phyloP scores from a whole-genome alignment of 164 flowering plant species.

The Taxillus chinensis region DNA sequence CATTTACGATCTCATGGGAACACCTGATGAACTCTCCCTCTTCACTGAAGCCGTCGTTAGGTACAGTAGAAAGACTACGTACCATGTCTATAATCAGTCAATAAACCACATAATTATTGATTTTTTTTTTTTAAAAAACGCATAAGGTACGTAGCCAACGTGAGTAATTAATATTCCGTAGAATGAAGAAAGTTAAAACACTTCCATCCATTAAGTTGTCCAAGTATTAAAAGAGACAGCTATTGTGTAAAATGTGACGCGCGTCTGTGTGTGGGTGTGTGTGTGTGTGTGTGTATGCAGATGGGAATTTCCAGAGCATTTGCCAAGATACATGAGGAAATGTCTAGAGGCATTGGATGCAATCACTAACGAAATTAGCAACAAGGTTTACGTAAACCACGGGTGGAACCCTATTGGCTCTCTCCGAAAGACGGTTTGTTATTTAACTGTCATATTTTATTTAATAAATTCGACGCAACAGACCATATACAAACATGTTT shows the following conservation, averaged over 20 bases:
- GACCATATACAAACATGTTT: neutral
- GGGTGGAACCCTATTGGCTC: conserved; percentile 6
- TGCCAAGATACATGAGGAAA: conserved; percentile 12
- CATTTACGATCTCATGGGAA: conserved; percentile 49
- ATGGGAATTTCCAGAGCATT: conserved; percentile 22
- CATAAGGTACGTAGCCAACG: too few relatives aligned
- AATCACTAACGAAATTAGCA: conserved; percentile 8
- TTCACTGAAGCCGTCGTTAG: conserved; percentile 45
- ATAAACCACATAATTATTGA: too few relatives aligned
- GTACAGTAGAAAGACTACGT: conserved; percentile 11
- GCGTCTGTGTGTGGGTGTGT: neutral
- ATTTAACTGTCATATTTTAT: neutral
- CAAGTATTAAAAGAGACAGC: too few relatives aligned
- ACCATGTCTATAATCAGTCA: too few relatives aligned
- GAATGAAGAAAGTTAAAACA: too few relatives aligned
- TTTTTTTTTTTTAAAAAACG: too few relatives aligned
- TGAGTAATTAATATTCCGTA: too few relatives aligned
- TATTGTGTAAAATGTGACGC: too few relatives aligned
- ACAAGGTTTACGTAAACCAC: conserved; percentile 7
- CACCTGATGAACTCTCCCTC: conserved; percentile 34
- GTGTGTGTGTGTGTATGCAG: conserved; percentile 9
- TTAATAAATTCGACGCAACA: too few relatives aligned
- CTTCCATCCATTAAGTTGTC: too few relatives aligned
- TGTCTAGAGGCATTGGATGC: conserved; percentile 8
- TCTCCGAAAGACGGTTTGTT: conserved; percentile 8